phyloP scores from a whole-genome alignment of 2,329 filamentous ascomycete species.

The Colletotrichum sp. region DNA sequence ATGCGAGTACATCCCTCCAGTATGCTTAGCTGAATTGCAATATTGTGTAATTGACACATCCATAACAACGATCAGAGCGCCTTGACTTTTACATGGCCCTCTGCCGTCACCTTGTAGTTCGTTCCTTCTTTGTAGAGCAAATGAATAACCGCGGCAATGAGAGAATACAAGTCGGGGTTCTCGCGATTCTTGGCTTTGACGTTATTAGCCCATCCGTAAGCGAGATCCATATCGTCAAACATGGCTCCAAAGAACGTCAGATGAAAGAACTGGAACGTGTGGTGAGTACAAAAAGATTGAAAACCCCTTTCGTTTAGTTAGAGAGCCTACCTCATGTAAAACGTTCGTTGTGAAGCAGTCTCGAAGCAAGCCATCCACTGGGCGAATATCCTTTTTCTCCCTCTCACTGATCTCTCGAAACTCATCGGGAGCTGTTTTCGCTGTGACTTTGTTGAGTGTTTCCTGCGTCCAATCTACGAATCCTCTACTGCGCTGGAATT shows the following conservation, averaged over 20 bases:
- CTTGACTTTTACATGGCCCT: not conserved
- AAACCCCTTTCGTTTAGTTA: too few relatives aligned
- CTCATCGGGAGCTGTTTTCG: accelerated
- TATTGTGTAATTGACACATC: not conserved
- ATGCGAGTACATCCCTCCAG: accelerated
- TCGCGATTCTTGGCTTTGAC: not conserved
- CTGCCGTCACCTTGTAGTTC: not conserved
- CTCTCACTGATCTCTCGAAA: accelerated
- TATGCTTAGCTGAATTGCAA: too few relatives aligned
- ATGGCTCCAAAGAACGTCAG: not conserved
- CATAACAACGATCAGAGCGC: accelerated
- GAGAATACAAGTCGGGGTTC: not conserved
- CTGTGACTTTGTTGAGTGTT: not conserved
- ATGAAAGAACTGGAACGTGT: not conserved
- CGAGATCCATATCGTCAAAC: not conserved
- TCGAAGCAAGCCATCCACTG: not conserved
- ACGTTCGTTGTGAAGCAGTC: not conserved
- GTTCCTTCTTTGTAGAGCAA: not conserved
- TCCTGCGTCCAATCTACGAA: not conserved
- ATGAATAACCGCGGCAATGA: not conserved
- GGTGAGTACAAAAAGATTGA: too few relatives aligned
- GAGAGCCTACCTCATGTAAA: not conserved
- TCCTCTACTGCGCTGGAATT: not conserved
- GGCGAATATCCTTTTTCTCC: not conserved
- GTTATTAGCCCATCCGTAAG: not conserved